phyloP scores from a whole-genome alignment of 2,329 filamentous ascomycete genomes.

The Alternaria triticina region DNA sequence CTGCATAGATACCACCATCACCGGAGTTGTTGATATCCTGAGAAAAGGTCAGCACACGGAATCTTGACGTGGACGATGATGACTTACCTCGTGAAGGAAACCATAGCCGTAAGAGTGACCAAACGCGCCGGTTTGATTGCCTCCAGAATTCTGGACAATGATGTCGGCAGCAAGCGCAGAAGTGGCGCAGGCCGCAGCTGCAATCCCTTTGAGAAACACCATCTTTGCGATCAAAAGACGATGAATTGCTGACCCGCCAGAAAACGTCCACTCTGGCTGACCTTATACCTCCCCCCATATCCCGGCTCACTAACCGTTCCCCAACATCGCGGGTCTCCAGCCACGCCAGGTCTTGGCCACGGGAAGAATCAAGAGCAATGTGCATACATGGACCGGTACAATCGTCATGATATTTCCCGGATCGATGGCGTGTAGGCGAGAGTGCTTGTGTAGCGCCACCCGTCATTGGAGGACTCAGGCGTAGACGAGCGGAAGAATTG shows the following conservation, averaged over 20 bases:
- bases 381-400: slow-evolving; percentile 8
- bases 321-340: slow-evolving; percentile 2
- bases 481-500: slow-evolving; percentile 28
- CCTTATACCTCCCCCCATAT: slow-evolving; percentile 8
- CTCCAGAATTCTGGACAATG: slow-evolving; percentile 33
- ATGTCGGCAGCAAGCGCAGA: slow-evolving; percentile 34
- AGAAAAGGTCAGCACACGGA: not conserved
- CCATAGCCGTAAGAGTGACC: slow-evolving; percentile 39
- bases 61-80: too few species aligned
- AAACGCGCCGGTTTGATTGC: slow-evolving; percentile 38
- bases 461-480: slow-evolving; percentile 33
- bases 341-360: slow-evolving; percentile 13
- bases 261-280: not conserved
- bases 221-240: slow-evolving; percentile 23
- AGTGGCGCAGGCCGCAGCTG: slow-evolving; percentile 29
- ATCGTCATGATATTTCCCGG: slow-evolving; percentile 14
- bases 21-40: slow-evolving; percentile 68
- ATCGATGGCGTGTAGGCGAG: not conserved
- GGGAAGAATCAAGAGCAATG: slow-evolving; percentile 9
- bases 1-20: slow-evolving; percentile 75
- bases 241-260: slow-evolving; percentile 7
- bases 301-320: not conserved
- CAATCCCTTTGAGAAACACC: slow-evolving; percentile 26
- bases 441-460: slow-evolving; percentile 3
- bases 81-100: slow-evolving; percentile 38